Evolutionary conservation across 2,329 filamentous ascomycete genomes (phyloP), one percentile per base, ranked within the genome.

Genomic region (Neodidymelliopsis sp.): DNA sequence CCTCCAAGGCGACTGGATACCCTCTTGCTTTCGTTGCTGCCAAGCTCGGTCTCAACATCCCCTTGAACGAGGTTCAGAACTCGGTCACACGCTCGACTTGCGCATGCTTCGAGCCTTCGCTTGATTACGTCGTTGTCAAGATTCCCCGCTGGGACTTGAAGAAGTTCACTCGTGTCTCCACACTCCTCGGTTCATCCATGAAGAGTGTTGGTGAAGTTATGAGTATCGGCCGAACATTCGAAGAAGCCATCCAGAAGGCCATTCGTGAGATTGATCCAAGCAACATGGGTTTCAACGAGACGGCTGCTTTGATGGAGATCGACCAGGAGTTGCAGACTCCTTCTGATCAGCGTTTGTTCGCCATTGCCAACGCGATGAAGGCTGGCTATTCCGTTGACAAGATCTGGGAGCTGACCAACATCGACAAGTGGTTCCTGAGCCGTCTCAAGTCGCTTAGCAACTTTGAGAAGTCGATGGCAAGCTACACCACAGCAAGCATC

Each of bases 181-280:
- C 92, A 1, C 88, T 95, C 69, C 87, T 99, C 18, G 93, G 92
- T 22, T 97, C 94, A 3, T 96, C 93, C 10, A 99, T 99, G 94
- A 99, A 97, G 87, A 96, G 91, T 83, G 92, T 99, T 42, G 94
- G 94, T 69, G 94, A 99, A 74, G 94, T 99, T 60, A 97, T 99
- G 94, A 93, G 89, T 67, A 97, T 99, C 62, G 94, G 94, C 48
- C 82, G 94, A 59, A 96, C 90, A 0, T 99, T 99, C 63, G 94
- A 99, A 75, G 94, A 99, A 76, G 94, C 94, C 7, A 96, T 99
- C 30, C 94, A 99, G 67, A 99, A 97, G 75, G 94, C 94, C 15
- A 99, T 99, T 65, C 88, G 94, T 39, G 87, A 91, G 29, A 93
- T 97, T 49, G 94, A 99, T 74, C 93, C 90, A 76, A 88, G 94